phyloP scores from a whole-genome alignment of 2,329 filamentous ascomycete genomes.

The Achaetomium macrosporum region DNA sequence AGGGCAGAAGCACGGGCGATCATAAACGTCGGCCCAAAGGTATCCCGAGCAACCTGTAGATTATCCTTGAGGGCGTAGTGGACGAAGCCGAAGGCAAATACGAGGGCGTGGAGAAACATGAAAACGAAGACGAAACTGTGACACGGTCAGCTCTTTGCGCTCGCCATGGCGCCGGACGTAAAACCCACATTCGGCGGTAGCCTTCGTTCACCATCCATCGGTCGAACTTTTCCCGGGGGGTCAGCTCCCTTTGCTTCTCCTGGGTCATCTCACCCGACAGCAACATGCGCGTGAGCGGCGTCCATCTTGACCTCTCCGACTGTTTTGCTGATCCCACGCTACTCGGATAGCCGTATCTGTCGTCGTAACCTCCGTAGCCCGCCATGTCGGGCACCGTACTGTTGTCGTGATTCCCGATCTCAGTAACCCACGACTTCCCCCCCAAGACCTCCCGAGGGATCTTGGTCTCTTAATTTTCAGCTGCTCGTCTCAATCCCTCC shows the following conservation, averaged over 20 bases:
- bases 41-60: constrained; percentile 57
- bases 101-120: constrained; percentile 64
- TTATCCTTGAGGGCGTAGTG: constrained; percentile 76
- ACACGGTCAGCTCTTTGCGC: constrained; percentile 12
- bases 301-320: constrained; percentile 73
- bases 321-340: constrained; percentile 35
- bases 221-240: constrained; percentile 66
- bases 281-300: constrained; percentile 74
- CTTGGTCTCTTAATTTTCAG: constrained; percentile 8
- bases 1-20: constrained; percentile 71
- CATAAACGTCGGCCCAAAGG: constrained; percentile 69
- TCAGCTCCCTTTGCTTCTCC: constrained; percentile 63
- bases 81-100: constrained; percentile 75
- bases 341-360: constrained; percentile 26
- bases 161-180: neutral
- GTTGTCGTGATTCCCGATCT: constrained; percentile 5
- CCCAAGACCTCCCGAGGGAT: constrained; percentile 9
- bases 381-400: constrained; percentile 25
- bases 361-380: constrained; percentile 33
- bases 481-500: constrained; percentile 12
- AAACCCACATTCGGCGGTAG: constrained; percentile 66
- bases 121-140: constrained; percentile 70
- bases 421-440: neutral
- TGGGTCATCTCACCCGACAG: constrained; percentile 77
- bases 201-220: constrained; percentile 89